Evolutionary conservation across 2,329 filamentous ascomycete genomes (phyloP).

Genomic region (Pseudopyricularia cyperi): DNA sequence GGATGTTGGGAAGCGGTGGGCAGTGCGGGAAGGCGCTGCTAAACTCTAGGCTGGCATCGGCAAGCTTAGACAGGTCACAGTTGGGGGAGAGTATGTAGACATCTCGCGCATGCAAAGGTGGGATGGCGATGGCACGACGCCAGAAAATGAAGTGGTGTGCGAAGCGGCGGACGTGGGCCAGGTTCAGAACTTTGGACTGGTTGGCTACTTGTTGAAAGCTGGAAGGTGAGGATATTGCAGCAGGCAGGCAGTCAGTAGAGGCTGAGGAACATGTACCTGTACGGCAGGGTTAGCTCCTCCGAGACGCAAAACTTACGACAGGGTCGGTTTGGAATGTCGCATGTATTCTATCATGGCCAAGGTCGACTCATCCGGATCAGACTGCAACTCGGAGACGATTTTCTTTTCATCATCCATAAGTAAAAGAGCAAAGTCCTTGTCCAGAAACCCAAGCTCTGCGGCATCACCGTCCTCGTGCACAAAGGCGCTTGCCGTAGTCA

Average conservation of each 20-base stretch:
- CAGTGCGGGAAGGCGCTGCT: slow-evolving; percentile 69
- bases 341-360: slow-evolving; percentile 71
- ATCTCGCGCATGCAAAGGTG: slow-evolving; percentile 78
- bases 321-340: slow-evolving; percentile 55
- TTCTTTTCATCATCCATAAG: slow-evolving; percentile 72
- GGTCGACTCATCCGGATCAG: slow-evolving; percentile 63
- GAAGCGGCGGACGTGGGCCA: slow-evolving; percentile 73
- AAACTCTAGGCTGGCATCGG: slow-evolving; percentile 58
- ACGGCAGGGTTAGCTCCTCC: not conserved
- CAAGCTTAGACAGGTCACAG: slow-evolving; percentile 61
- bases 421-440: slow-evolving; percentile 77
- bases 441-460: slow-evolving; percentile 51
- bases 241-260: not conserved
- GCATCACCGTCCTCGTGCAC: slow-evolving; percentile 15
- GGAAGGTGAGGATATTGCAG: not conserved
- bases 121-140: slow-evolving; percentile 83
- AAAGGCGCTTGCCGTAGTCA: slow-evolving; percentile 75
- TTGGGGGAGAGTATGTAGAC: slow-evolving; percentile 88
- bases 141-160: slow-evolving; percentile 93
- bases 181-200: slow-evolving; percentile 53
- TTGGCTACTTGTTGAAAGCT: slow-evolving; percentile 56
- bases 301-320: slow-evolving; percentile 33
- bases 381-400: slow-evolving; percentile 60
- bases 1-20: slow-evolving; percentile 71
- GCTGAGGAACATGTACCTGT: not conserved